Evolutionary conservation across 176 grass and related monocot genomes (phyloP).

Genomic region (Ampelocalamus luodianensis): DNA sequence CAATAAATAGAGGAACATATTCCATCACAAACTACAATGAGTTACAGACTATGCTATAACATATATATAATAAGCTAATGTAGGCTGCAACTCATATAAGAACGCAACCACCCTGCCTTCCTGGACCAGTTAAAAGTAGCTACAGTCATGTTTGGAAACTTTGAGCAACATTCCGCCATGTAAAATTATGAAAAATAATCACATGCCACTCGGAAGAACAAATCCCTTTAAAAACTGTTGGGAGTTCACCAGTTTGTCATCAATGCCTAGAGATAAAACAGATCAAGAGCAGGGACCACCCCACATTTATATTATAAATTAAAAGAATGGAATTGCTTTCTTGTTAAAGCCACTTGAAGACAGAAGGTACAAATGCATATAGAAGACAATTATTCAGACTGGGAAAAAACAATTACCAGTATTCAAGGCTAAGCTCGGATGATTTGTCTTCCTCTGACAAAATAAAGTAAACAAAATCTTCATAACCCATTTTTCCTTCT

Average conservation of each 20-base stretch:
- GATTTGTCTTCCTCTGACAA: slow-evolving; percentile 99
- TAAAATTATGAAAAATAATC: slow-evolving; percentile 21
- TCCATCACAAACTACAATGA: slow-evolving; percentile 2
- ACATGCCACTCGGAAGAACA: not conserved
- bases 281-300: not conserved
- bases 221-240: not conserved
- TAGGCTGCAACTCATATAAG: not conserved
- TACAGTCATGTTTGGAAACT: not conserved
- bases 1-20: slow-evolving; percentile 28
- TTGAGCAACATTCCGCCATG: not conserved
- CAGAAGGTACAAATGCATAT: slow-evolving; percentile 25
- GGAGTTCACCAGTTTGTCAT: not conserved
- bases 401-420: slow-evolving; percentile 68
- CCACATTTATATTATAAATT: slow-evolving; percentile 17
- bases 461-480: slow-evolving; percentile 99
- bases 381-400: slow-evolving; percentile 23
- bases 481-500: slow-evolving; percentile 98
- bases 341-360: slow-evolving; percentile 19
- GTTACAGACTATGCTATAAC: not conserved
- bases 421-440: slow-evolving; percentile 96
- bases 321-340: slow-evolving; percentile 11
- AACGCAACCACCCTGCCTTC: not conserved
- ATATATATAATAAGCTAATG: not conserved
- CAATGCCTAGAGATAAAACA: slow-evolving; percentile 9
- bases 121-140: not conserved